phyloP scores from a whole-genome alignment of 177 flowering plant genomes.

The Vitis hybrid region DNA sequence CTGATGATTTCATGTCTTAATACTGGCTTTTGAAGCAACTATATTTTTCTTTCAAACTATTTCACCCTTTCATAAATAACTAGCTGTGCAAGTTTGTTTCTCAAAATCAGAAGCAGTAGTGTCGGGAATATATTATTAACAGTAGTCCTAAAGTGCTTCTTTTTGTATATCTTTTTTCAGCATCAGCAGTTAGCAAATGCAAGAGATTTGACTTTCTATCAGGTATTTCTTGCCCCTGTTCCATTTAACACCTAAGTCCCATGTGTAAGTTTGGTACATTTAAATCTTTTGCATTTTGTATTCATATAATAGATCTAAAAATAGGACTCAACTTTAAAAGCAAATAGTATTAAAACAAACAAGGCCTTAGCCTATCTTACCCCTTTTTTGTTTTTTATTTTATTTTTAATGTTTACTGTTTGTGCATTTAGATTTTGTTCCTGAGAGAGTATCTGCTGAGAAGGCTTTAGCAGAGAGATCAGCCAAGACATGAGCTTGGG shows the following conservation, averaged over 20 bases:
- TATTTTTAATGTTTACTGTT: not conserved
- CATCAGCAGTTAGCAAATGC: constrained; percentile 51
- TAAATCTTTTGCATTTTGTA: too few relatives aligned
- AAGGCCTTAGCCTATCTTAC: too few relatives aligned
- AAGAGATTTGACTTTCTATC: constrained; percentile 72
- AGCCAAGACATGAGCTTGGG: constrained; percentile 15
- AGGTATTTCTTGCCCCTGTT: constrained; percentile 33
- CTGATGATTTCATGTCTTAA: too few relatives aligned
- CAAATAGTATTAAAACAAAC: too few relatives aligned
- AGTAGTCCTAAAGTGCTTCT: not conserved
- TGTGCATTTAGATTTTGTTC: constrained; percentile 56
- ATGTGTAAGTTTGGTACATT: not conserved
- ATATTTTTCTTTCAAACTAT: too few relatives aligned
- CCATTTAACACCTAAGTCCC: not conserved
- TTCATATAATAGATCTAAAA: too few relatives aligned
- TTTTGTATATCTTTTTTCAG: constrained; percentile 38
- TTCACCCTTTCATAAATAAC: too few relatives aligned
- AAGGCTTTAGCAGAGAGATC: constrained; percentile 52
- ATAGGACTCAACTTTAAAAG: too few relatives aligned
- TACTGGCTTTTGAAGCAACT: too few relatives aligned
- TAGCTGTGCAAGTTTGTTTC: too few relatives aligned
- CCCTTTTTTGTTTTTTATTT: not conserved
- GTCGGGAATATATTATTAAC: not conserved
- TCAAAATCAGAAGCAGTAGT: too few relatives aligned
- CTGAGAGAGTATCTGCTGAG: constrained; percentile 63